Base-by-base conservation (phyloP, 2,329 filamentous ascomycete genomes). In the Pestalotiopsis sp. region DNA sequence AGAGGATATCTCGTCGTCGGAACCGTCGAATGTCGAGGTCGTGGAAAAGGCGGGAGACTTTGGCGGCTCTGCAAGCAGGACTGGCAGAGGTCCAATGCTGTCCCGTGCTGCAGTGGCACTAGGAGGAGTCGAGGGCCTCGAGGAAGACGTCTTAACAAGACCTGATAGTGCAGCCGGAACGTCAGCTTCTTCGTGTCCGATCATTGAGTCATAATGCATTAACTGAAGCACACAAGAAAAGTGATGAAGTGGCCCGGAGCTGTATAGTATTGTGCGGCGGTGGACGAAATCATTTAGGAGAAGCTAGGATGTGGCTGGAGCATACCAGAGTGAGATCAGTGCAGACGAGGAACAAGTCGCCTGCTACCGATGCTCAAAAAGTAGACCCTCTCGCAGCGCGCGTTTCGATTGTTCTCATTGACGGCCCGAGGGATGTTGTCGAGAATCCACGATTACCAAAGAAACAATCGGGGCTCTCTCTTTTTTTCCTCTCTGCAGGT, bases 31-130 rank as follows among this genome's bases (percentile, higher is more conserved):
- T 56, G 89, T 91, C 56, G 89, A 91, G 60, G 86, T 83, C 69
- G 85, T 87, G 67, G 89, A 91, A 69, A 91, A 83, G 66, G 89
- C 85, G 69, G 89, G 88, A 66, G 88, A 91, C 68, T 77, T 79
- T 70, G 84, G 82, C n/a, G 82, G 72, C 68, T 78, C 79, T 66
- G 75, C 75, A 71, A 74, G 70, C 70, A 77, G 77, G 77, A 77
- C 76, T 75, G 77, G 77, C 75, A 75, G 75, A 71, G 78, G 76
- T 79, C 78, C 78, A 75, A 75, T 76, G 80, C 84, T 85, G 84
- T 89, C 87, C 86, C 86, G 88, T 87, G 88, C 87, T 77, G 80
- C 76, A n/a, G 59, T 39, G 76, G 88, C 88, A 89, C 86, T 82
- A 87, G 87, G 86, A 85, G 85, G 83, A 80, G 82, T 79, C 73